A percentile compares a stretch with the other conserved stretches of the same genome.
These are phyloP conservation scores for Plasmopara muralis DNA, from an alignment of 352 stramenopile genomes.

Conservation along the genomic window DNA sequence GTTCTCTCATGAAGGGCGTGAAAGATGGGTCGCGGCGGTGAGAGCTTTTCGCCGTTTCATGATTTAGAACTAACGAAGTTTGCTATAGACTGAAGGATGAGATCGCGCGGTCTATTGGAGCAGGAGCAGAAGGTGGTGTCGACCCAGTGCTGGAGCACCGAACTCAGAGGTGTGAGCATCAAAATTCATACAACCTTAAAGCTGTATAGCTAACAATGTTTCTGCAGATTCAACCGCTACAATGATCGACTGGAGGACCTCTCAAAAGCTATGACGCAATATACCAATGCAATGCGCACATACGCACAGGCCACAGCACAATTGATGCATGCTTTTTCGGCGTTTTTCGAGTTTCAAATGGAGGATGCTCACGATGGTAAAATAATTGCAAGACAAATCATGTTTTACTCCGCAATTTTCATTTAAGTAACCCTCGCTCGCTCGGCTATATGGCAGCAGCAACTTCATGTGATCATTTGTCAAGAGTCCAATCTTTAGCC, in stretches of 20 bases:
- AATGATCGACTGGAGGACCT: constrained; percentile 55
- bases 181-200: background rate
- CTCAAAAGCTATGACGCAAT: constrained; percentile 41
- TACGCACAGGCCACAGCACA: constrained; percentile 37
- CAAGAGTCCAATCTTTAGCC: constrained; percentile 32
- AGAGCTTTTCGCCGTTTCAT: background rate
- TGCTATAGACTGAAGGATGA: constrained; percentile 57
- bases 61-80: background rate
- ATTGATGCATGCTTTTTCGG: constrained; percentile 54
- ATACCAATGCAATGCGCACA: constrained; percentile 32
- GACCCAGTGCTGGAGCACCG: constrained; percentile 63
- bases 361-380: constrained; percentile 30
- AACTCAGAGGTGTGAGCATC: constrained; percentile 36
- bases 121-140: constrained; percentile 39
- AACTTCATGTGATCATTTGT: constrained; percentile 4
- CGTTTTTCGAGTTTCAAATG: constrained; percentile 53
- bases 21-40: constrained; percentile 69
- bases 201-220: constrained; percentile 1
- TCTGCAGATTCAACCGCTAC: constrained; percentile 47
- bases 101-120: constrained; percentile 52
- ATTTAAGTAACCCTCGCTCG: background rate
- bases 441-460: background rate
- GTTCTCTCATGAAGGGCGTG: constrained; percentile 65
- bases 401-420: background rate
- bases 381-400: constrained; percentile 1